Conservation (phyloP, 2,329 filamentous ascomycete species). For the Alternaria infectoria region DNA sequence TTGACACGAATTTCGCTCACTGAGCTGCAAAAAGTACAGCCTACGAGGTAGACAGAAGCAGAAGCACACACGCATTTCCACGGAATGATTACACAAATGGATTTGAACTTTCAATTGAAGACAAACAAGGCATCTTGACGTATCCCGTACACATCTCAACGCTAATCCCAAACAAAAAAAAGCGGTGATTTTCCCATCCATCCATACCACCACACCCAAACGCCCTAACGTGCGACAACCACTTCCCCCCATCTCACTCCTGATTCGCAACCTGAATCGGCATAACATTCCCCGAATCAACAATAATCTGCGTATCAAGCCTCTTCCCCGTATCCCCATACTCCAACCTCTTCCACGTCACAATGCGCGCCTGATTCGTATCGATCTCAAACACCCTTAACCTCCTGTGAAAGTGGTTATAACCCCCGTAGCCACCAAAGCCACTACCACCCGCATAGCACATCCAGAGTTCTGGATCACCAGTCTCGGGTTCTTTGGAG, state of each 20-base stretch:
- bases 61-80: not conserved
- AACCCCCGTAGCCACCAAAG: conserved; percentile 94
- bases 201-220: not conserved
- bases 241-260: not conserved
- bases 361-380: conserved; percentile 85
- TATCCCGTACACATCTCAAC: not conserved
- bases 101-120: not conserved
- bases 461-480: conserved; percentile 79
- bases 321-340: conserved; percentile 60
- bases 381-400: conserved; percentile 92
- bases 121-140: not conserved
- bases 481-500: conserved; percentile 52
- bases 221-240: not conserved
- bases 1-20: too few relatives aligned
- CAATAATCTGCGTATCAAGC: conserved; percentile 66
- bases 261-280: conserved; percentile 16
- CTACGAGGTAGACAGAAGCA: not conserved
- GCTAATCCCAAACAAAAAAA: not conserved
- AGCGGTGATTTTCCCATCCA: not conserved
- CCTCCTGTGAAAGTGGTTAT: conserved; percentile 81
- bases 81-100: not conserved
- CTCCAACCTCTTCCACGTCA: conserved; percentile 91
- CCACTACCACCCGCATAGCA: conserved; percentile 93
- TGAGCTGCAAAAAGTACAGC: too few relatives aligned
- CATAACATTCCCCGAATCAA: conserved; percentile 62